These are phyloP conservation scores for Rubus idaeus DNA, from an alignment of 306 rosid species.

Conservation along the genomic window DNA sequence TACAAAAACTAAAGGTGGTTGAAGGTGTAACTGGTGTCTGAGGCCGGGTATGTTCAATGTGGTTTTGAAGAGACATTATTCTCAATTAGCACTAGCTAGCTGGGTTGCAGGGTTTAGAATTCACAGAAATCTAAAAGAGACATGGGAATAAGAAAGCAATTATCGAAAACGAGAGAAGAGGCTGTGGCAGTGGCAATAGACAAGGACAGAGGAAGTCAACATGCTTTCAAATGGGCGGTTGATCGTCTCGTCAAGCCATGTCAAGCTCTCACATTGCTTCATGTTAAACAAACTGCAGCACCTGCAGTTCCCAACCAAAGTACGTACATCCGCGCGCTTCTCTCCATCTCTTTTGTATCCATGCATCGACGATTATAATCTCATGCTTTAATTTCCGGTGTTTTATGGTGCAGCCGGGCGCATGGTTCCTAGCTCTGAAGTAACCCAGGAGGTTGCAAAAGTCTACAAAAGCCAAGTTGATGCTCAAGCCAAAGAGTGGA, in stretches of 20 bases:
- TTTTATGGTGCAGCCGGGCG: slow-evolving; percentile 41
- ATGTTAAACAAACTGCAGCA: slow-evolving; percentile 50
- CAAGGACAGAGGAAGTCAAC: slow-evolving; percentile 71
- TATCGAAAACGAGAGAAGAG: slow-evolving; percentile 46
- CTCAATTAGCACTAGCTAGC: not conserved
- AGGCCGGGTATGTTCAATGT: not conserved
- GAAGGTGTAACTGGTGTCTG: not conserved
- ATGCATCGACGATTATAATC: not conserved
- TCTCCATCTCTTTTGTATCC: not conserved
- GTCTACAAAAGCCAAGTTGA: slow-evolving; percentile 12
- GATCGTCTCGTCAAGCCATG: slow-evolving; percentile 62
- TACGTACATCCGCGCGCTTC: slow-evolving; percentile 5
- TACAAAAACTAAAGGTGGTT: not conserved
- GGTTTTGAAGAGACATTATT: not conserved
- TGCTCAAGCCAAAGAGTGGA: slow-evolving; percentile 55
- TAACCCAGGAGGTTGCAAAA: not conserved
- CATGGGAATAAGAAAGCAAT: slow-evolving; percentile 38
- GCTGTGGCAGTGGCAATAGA: slow-evolving; percentile 80
- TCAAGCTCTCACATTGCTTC: slow-evolving; percentile 57
- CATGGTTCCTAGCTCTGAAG: slow-evolving; percentile 21
- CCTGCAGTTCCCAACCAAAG: slow-evolving; percentile 45
- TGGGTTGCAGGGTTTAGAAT: not conserved
- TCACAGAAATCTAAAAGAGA: not conserved
- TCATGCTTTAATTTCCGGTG: not conserved
- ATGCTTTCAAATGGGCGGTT: slow-evolving; percentile 79